These are phyloP conservation scores for Trichophaea hybrida DNA, from an alignment of 2,329 filamentous ascomycete species.

Conservation along the genomic window DNA sequence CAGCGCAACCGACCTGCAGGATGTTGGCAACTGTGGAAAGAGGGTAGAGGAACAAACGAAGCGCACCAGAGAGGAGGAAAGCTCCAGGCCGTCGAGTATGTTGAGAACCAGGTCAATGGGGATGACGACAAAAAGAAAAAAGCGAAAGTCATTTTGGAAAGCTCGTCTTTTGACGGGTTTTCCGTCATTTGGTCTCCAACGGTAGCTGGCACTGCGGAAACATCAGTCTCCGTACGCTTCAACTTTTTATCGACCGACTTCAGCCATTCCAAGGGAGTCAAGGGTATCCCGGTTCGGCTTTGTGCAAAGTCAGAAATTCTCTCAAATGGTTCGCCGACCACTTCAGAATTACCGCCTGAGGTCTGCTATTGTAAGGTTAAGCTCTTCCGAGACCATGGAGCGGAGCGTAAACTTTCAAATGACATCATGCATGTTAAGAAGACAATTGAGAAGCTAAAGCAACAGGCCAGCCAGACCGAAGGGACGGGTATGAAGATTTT, in stretches of 20 bases:
- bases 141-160: conserved; percentile 55
- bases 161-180: conserved; percentile 82
- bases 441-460: conserved; percentile 87
- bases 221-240: conserved; percentile 80
- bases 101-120: conserved; percentile 46
- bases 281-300: conserved; percentile 84
- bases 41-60: conserved; percentile 88
- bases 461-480: conserved; percentile 71
- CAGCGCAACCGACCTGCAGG: conserved; percentile 68
- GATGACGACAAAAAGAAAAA: conserved; percentile 50
- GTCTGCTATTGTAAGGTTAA: conserved; percentile 95
- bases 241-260: conserved; percentile 98
- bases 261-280: conserved; percentile 96
- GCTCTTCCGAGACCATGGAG: conserved; percentile 88
- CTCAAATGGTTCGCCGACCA: conserved; percentile 38
- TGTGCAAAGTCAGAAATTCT: conserved; percentile 77
- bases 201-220: conserved; percentile 54
- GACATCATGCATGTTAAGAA: conserved; percentile 92
- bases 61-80: conserved; percentile 86
- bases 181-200: conserved; percentile 77
- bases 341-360: conserved; percentile 41
- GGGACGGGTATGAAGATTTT: conserved; percentile 50
- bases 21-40: conserved; percentile 91
- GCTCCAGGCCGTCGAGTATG: conserved; percentile 86
- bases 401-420: conserved; percentile 87